Evolutionary conservation across 2,329 filamentous ascomycete genomes (phyloP), one percentile per base, ranked within the genome.

Genomic region (Sclerotinia glacialis): DNA sequence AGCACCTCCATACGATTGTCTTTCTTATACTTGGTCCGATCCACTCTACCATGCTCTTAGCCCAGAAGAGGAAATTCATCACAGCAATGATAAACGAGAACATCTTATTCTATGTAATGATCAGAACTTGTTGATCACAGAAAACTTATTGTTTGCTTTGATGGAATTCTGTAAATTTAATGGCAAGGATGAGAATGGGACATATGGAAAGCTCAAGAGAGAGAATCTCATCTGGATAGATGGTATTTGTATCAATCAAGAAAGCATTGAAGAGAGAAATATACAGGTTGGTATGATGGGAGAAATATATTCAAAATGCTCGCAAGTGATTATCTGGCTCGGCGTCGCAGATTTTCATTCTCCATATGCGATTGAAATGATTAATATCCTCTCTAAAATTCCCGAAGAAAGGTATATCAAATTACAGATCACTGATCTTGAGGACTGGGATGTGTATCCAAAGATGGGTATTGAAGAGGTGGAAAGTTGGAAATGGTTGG

Each of bases 201-300:
- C 37, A n/a, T 9, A 14, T 6, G 12, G n/a, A 0, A 37, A 23
- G 1, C 46, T 42, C 1, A 6, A 26, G 5, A 26, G 47, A 16
- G 31, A 60, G 2, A 23, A 14, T 4, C 28, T 65, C 1, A 28
- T 70, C 11, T 71, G 69, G 69, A 67, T 71, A 40, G 69, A 71
- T 53, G 67, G 67, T 0, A 54, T 71, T 6, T 70, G 67, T 46
- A 68, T 71, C 21, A 69, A 71, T 58, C 69, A 69, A 50, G 37
- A 61, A 1, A 65, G 69, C 23, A 26, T 55, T 8, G 23, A 50
- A 8, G 69, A 71, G 28, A 50, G 66, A 1, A 37, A 52, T 9
- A 28, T 59, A 16, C 69, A 71, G 28, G 67, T 70, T 21, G 31
- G 44, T 3, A 53, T 67, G n/a, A 71, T 71, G 69, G 46, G 54